Evolutionary conservation across 257 asterid species (phyloP).

Genomic region (Asclepias syriaca): DNA sequence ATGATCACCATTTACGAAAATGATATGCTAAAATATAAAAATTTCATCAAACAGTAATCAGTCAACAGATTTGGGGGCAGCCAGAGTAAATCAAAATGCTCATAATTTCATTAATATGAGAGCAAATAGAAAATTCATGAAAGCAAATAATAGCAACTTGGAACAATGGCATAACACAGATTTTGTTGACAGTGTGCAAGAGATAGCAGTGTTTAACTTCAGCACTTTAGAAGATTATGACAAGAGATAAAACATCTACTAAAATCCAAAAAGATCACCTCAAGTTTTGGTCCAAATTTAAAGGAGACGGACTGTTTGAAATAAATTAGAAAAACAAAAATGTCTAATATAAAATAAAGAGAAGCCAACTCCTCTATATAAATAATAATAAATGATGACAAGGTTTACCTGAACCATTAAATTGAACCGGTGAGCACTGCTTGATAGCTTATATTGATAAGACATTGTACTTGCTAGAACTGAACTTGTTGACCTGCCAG

Average conservation of each 20-base stretch:
- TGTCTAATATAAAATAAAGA: background rate
- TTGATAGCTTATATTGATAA: slow-evolving; percentile 80
- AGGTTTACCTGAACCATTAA: slow-evolving; percentile 87
- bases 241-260: background rate
- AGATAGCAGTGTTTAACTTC: background rate
- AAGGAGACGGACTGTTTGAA: background rate
- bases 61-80: background rate
- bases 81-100: background rate
- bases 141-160: background rate
- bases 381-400: slow-evolving; percentile 1
- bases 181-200: background rate
- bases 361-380: background rate
- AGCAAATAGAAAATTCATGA: background rate
- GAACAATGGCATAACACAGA: background rate
- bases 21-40: background rate
- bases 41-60: background rate
- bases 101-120: no score
- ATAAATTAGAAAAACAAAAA: background rate
- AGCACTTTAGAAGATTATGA: background rate
- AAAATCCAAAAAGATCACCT: background rate
- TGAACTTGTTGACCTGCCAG: slow-evolving; percentile 55
- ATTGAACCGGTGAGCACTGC: slow-evolving; percentile 95
- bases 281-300: background rate
- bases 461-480: slow-evolving; percentile 38
- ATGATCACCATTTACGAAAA: background rate